These are phyloP conservation scores for Apiotrichum brassicae DNA, from an alignment of 1,284 basidiomycete species.

Conservation along the genomic window DNA sequence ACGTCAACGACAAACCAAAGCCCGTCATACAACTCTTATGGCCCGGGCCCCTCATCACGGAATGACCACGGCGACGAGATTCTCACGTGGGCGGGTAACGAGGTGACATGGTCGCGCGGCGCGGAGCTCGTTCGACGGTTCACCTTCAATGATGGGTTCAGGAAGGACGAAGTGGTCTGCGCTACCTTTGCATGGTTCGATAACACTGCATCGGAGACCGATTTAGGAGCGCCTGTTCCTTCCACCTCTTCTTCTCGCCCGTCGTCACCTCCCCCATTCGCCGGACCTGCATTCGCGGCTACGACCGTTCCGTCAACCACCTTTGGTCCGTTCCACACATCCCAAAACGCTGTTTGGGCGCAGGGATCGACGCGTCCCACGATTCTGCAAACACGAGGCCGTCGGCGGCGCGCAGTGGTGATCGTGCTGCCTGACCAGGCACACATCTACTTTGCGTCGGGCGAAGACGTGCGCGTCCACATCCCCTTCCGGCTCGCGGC, in stretches of 20 bases:
- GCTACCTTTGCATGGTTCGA: constrained; percentile 58
- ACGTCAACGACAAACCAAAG: not conserved
- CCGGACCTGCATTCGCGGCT: not conserved
- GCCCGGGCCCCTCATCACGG: not conserved
- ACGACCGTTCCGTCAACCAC: constrained; percentile 9
- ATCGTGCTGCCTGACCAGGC: constrained; percentile 70
- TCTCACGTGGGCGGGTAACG: constrained; percentile 64
- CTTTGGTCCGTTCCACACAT: constrained; percentile 44
- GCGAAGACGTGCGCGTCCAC: constrained; percentile 68
- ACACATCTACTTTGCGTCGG: constrained; percentile 66
- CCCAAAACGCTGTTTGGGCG: constrained; percentile 17
- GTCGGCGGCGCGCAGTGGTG: constrained; percentile 56
- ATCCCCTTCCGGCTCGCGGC: constrained; percentile 70
- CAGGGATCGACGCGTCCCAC: not conserved
- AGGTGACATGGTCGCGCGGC: constrained; percentile 63
- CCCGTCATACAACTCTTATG: not conserved
- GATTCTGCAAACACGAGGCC: not conserved
- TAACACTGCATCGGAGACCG: not conserved
- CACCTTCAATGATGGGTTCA: constrained; percentile 58
- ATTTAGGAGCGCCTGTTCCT: too few relatives aligned
- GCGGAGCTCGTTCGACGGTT: constrained; percentile 66
- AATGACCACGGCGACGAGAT: constrained; percentile 46
- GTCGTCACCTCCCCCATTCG: not conserved
- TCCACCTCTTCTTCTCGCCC: not conserved
- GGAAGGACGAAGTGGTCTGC: constrained; percentile 65